phyloP scores from a whole-genome alignment of 1,139 yeast species.

The Kurtzmaniella quercitrusa region DNA sequence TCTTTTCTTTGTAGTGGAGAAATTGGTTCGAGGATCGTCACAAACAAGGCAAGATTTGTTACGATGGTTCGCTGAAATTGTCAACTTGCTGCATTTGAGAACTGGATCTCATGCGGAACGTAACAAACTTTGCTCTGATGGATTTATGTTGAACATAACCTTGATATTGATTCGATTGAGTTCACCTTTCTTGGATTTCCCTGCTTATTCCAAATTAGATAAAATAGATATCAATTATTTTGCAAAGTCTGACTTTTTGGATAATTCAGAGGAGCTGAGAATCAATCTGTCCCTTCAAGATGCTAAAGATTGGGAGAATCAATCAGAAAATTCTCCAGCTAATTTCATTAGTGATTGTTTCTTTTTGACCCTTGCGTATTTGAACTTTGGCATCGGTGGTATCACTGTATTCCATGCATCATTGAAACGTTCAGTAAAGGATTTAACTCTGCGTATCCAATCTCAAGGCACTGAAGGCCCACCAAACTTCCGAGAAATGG shows the following conservation, averaged over 20 bases:
- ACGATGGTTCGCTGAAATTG: slow-evolving; percentile 63
- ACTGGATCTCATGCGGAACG: slow-evolving; percentile 82
- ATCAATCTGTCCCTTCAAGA: slow-evolving; percentile 72
- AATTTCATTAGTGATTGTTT: slow-evolving; percentile 90
- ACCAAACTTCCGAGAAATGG: slow-evolving; percentile 27
- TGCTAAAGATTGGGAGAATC: slow-evolving; percentile 34
- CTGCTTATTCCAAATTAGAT: slow-evolving; percentile 57
- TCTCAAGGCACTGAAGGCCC: slow-evolving; percentile 23
- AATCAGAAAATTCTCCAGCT: slow-evolving; percentile 21
- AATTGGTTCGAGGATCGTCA: slow-evolving; percentile 71
- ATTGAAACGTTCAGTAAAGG: slow-evolving; percentile 48
- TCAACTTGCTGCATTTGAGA: slow-evolving; percentile 80
- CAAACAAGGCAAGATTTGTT: slow-evolving; percentile 61
- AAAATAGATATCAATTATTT: slow-evolving; percentile 69
- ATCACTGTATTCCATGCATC: slow-evolving; percentile 55
- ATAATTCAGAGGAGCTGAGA: slow-evolving; percentile 77
- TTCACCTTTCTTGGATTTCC: slow-evolving; percentile 76
- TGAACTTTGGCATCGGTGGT: slow-evolving; percentile 91
- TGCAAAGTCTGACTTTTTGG: slow-evolving; percentile 48
- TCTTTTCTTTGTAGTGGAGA: slow-evolving; percentile 65
- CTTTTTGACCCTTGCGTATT: slow-evolving; percentile 69
- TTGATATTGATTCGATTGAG: slow-evolving; percentile 66
- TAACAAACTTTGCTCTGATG: slow-evolving; percentile 67
- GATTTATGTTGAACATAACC: slow-evolving; percentile 76
- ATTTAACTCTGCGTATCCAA: slow-evolving; percentile 48